phyloP scores from a whole-genome alignment of 2,329 filamentous ascomycete species.

The Colletotrichum kahawae region DNA sequence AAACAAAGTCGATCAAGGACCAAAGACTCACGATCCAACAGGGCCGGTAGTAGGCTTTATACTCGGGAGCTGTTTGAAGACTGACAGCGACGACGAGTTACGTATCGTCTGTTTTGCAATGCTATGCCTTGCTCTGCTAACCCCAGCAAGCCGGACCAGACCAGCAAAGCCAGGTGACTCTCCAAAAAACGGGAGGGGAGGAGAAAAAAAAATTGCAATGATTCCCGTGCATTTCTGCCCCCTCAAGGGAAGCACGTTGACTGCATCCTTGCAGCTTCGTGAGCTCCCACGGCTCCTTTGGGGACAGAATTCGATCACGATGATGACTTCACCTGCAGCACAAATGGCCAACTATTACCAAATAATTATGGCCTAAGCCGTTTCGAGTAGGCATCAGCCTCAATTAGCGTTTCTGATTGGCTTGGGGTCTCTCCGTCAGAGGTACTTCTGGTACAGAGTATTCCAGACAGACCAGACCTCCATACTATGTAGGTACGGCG shows the following conservation, averaged over 20 bases:
- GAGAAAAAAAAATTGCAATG: neutral
- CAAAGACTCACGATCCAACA: slow-evolving; percentile 10
- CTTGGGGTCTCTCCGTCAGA: neutral
- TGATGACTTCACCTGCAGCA: slow-evolving; percentile 24
- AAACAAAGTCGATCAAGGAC: slow-evolving; percentile 5
- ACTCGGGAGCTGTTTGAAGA: neutral
- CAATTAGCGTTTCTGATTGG: slow-evolving; percentile 7
- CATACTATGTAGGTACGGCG: neutral
- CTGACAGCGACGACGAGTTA: neutral
- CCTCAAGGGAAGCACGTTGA: slow-evolving; percentile 7
- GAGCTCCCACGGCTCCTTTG: neutral
- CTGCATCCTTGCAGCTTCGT: slow-evolving; percentile 20
- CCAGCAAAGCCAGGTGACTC: slow-evolving; percentile 12
- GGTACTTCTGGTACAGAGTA: neutral
- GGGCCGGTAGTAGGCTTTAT: slow-evolving; percentile 6
- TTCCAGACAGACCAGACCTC: neutral
- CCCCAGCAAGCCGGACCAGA: neutral
- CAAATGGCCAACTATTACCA: slow-evolving; percentile 19
- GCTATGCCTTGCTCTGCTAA: neutral
- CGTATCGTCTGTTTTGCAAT: neutral
- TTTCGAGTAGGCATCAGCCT: slow-evolving; percentile 1
- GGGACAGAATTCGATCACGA: slow-evolving; percentile 18
- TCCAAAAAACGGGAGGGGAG: neutral
- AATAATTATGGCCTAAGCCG: slow-evolving; percentile 11
- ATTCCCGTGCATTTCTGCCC: neutral